These are phyloP conservation scores for Fonsecaea monophora DNA, from an alignment of 2,329 filamentous ascomycete species.

Conservation along the genomic window DNA sequence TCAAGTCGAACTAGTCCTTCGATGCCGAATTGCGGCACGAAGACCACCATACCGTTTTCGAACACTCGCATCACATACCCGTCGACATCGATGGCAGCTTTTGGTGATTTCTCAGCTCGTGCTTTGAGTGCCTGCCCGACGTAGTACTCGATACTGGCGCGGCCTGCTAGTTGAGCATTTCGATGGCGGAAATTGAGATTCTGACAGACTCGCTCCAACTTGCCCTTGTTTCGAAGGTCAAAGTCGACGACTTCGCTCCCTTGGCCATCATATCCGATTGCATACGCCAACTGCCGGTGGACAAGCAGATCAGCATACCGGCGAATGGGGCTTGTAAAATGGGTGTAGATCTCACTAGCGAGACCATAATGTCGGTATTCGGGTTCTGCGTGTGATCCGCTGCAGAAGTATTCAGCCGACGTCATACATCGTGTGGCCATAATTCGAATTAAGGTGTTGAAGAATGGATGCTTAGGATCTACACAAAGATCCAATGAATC, in stretches of 20 bases:
- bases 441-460: constrained; percentile 97
- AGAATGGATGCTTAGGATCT: constrained; percentile 84
- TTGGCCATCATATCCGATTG: constrained; percentile 79
- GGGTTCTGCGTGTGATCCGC: constrained; percentile 87
- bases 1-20: constrained; percentile 87
- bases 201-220: constrained; percentile 91
- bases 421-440: constrained; percentile 99
- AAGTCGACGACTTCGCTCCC: constrained; percentile 73
- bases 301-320: constrained; percentile 96
- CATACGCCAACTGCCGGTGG: constrained; percentile 91
- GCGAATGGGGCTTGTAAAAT: constrained; percentile 96
- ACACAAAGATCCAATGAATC: constrained; percentile 87
- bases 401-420: constrained; percentile 97
- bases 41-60: constrained; percentile 95
- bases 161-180: constrained; percentile 93
- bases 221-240: constrained; percentile 78
- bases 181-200: constrained; percentile 98
- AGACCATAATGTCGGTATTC: constrained; percentile 98
- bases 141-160: constrained; percentile 96
- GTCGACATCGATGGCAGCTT: constrained; percentile 72
- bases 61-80: constrained; percentile 98
- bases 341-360: constrained; percentile 95
- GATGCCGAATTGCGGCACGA: constrained; percentile 94
- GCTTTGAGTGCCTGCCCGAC: constrained; percentile 94
- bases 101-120: constrained; percentile 57